A percentile compares a stretch with the other conserved stretches of the same genome.
Evolutionary conservation across 179 eudicot species (phyloP).

Genomic region (Spinacia oleracea): DNA sequence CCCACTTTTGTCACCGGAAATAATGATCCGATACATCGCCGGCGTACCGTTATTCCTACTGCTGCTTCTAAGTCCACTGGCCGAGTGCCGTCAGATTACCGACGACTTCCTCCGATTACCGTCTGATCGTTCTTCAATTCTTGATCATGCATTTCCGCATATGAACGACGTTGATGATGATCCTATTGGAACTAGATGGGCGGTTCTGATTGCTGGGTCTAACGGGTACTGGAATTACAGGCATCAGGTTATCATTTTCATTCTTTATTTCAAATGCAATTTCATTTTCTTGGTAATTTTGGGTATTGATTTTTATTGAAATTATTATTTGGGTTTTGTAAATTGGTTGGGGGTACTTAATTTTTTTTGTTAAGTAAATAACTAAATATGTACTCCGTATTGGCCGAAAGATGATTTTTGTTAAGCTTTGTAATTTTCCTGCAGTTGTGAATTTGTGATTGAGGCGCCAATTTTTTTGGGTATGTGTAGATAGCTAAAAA

Average conservation of each 20-base stretch:
- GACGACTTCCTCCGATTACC: constrained; percentile 40
- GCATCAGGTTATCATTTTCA: constrained; percentile 62
- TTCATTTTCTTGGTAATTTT: background rate
- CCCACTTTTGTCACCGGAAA: constrained; percentile 11
- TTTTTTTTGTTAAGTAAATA: background rate
- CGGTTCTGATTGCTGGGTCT: constrained; percentile 85
- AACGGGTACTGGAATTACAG: constrained; percentile 91
- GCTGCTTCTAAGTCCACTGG: constrained; percentile 9
- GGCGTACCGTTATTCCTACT: constrained; percentile 21
- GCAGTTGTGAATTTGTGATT: no score
- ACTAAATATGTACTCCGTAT: background rate
- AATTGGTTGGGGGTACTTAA: background rate
- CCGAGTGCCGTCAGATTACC: constrained; percentile 34
- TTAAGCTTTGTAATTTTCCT: background rate
- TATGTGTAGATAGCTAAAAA: no score
- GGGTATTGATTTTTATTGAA: background rate
- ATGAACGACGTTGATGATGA: constrained; percentile 34
- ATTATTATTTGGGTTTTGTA: background rate
- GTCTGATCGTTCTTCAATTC: constrained; percentile 24
- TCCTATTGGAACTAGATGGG: constrained; percentile 75
- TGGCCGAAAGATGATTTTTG: background rate
- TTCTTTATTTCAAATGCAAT: background rate
- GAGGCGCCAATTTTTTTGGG: no score
- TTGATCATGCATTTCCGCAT: background rate
- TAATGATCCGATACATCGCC: constrained; percentile 35